Conservation (phyloP, 164 flowering plant genomes). For the Stephania japonica region DNA sequence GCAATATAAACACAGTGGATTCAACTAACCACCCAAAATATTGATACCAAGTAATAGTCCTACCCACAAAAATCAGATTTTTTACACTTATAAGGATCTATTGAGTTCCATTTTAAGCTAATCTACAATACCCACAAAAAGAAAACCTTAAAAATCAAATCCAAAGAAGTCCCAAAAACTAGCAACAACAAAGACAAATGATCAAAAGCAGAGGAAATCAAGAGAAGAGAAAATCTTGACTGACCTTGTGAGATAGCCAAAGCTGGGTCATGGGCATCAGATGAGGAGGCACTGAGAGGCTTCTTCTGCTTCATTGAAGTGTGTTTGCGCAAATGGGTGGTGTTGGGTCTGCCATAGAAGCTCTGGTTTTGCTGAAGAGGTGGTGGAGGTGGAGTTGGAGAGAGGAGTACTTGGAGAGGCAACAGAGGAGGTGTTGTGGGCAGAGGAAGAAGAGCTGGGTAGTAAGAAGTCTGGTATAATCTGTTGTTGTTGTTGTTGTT, state of each 20-base stretch:
- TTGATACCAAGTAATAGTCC: not conserved
- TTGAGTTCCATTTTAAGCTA: not conserved
- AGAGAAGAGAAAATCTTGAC: not conserved
- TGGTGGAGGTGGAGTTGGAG: slow-evolving; percentile 37
- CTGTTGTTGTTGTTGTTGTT: slow-evolving; percentile 18
- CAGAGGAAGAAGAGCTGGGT: slow-evolving; percentile 62
- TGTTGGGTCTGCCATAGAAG: slow-evolving; percentile 26
- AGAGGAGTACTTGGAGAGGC: too few relatives aligned
- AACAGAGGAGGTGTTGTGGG: slow-evolving; percentile 18
- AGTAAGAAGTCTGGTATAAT: slow-evolving; percentile 20
- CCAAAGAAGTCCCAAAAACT: not conserved
- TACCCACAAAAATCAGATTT: not conserved
- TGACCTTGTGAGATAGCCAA: slow-evolving; percentile 39
- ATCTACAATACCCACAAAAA: not conserved
- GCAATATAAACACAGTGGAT: not conserved
- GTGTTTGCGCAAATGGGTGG: slow-evolving; percentile 46
- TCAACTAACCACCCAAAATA: not conserved
- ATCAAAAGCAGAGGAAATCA: not conserved
- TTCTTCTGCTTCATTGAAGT: slow-evolving; percentile 33
- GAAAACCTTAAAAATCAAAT: not conserved
- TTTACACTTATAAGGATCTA: not conserved
- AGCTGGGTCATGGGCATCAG: slow-evolving; percentile 34
- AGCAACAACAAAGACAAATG: not conserved
- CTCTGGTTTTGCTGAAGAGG: slow-evolving; percentile 40
- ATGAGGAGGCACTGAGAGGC: slow-evolving; percentile 41